Evolutionary conservation across 176 grass and related monocot species (phyloP), one percentile per base, ranked within the genome.

Genomic region (barley (Hordeum vulgare)): DNA sequence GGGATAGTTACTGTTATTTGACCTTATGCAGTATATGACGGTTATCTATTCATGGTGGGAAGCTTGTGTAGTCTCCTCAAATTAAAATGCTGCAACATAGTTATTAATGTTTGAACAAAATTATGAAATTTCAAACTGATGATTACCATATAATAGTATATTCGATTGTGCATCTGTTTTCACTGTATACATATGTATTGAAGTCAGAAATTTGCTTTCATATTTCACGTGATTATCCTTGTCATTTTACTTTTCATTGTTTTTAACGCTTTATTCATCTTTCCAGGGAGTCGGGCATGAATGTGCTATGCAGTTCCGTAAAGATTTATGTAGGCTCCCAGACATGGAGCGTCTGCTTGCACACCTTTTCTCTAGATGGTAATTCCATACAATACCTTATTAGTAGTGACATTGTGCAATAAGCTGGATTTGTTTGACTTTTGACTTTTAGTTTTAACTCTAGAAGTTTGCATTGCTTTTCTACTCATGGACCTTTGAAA

Each of bases 281-380:
- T 90, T 88, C 61, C 81, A 98, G 95, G 92, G 84, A 86, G 82
- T 35, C 80, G 93, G 93, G 12, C 80, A 78, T 86, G 81, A 81
- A 56, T 85, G 62, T 59, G 87, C 89, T 61, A 74, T 91, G 58
- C 86, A 87, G 74, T 93, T 98, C 18, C 85, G 89, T 66, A 98
- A 95, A 81, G 91, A 90, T 77, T 66, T 98, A 79, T 92, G 83
- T 59, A 90, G 83, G 58, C 88, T 95, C 15, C 88, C 87, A 86
- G 96, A 98, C 56, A 95, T 98, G 92, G 96, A 98, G 62, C 91
- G 96, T 17, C 81, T 98, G 34, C 89, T 98, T 80, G 79, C 96
- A 65, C 93, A 80, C 45, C 96, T 95, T 87, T 98, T 98, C 80
- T 84, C 82, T 47, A 86, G 84, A 71, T 93, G 96, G 93, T 98